Percentiles rank a stretch among this genome's conserved stretches.
Evolutionary conservation across 1,284 basidiomycete genomes (phyloP).

Genomic region (Ceratobasidium sp.): DNA sequence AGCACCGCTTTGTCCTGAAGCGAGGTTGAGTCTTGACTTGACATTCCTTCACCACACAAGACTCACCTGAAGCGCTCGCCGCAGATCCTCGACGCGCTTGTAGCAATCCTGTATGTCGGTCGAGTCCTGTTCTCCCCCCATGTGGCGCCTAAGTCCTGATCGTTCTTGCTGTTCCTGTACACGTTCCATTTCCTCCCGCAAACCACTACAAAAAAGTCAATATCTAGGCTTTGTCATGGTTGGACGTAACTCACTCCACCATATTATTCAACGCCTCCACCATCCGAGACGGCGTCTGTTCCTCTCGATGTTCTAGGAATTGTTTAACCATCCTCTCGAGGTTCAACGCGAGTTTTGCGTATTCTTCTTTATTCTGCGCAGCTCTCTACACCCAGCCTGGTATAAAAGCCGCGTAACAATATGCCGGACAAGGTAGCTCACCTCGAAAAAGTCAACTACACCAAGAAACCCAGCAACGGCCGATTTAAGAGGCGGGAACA

Average conservation of each 20-base stretch:
- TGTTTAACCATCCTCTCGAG: not conserved
- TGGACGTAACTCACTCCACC: not conserved
- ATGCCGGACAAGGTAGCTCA: not conserved
- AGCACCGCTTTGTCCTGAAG: not conserved
- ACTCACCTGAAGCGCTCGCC: no score
- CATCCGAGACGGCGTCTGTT: not conserved
- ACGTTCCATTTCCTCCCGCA: no score
- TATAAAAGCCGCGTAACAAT: no score
- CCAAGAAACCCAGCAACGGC: not conserved
- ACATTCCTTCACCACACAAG: not conserved
- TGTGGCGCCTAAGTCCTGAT: no score
- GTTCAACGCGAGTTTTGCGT: not conserved
- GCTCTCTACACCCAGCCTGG: not conserved
- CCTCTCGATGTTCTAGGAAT: not conserved
- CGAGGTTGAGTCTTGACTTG: not conserved
- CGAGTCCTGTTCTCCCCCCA: no score
- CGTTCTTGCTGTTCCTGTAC: no score
- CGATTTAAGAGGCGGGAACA: not conserved
- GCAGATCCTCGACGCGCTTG: not conserved
- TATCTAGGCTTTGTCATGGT: no score
- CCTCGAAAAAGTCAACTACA: not conserved
- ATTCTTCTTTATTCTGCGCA: not conserved
- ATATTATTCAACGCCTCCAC: not conserved
- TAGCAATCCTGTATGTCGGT: no score
- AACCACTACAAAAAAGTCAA: no score